Base-by-base conservation (phyloP, 2,329 filamentous ascomycete genomes). In the Zasmidium angulare region DNA sequence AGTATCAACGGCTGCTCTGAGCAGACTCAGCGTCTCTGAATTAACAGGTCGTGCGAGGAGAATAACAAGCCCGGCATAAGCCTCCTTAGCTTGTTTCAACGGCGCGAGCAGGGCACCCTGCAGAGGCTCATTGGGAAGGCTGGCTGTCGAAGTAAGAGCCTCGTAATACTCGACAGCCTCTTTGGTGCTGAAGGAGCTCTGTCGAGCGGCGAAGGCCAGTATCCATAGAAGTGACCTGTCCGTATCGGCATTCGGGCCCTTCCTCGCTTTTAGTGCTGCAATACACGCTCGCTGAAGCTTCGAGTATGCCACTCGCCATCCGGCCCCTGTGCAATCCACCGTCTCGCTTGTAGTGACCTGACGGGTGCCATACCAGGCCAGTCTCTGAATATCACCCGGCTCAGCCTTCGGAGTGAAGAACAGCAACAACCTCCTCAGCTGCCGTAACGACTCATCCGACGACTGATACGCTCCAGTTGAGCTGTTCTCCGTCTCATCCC, bases 401-500 rank as follows among this genome's bases (percentile, higher is more conserved):
- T 73, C 69, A 22, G 69, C 71, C 26, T 67, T 68, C 4, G 73
- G 69, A 3, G 70, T 72, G 51, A 74, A 75, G 68, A 82, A 82
- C 20, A 75, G 71, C 46, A 81, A 68, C 53, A 82, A 68, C 14
- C 74, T 69, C 48, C 75, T 72, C 40, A 81, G 64, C 62, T 80
- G 77, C 47, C 60, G 62, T 29, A 79, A 65, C 20, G 76, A 74
- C 21, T 77, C 73, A 4, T 72, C 72, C 52, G 75, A 72, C 11
- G 73, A 72, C 29, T 51, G 58, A 62, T 80, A 81, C 20, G 72
- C 66, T 9, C 59, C 63, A 31, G 60, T 47, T 4, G 73, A 71
- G 19, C 78, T 23, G 20, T 70, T 62, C 76, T 75, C 61, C 68
- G 84, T 71, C 9, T 77, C 70, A 74, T 93, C 89, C 77, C 91